Conservation (phyloP, 163 green algal genomes). For the Scenedesmus sp. region DNA sequence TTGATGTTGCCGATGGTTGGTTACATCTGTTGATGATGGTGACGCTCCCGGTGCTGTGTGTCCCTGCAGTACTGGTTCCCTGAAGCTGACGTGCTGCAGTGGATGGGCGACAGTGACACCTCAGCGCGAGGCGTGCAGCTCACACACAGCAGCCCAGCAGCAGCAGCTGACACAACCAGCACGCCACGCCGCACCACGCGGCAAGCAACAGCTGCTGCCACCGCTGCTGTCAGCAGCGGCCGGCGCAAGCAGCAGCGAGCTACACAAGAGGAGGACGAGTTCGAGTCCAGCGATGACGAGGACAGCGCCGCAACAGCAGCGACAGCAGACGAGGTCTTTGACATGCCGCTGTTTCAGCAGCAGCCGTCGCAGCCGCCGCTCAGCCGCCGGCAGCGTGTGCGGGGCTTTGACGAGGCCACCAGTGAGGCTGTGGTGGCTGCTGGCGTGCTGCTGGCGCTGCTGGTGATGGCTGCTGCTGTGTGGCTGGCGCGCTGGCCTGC, state of each 20-base stretch:
- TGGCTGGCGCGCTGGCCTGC: not conserved
- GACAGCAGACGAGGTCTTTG: conserved; percentile 19
- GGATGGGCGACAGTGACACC: not conserved
- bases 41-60: too few species aligned
- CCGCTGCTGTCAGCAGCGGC: not conserved
- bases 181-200: not conserved
- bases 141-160: not conserved
- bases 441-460: not conserved
- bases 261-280: not conserved
- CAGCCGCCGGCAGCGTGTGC: not conserved
- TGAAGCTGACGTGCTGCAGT: not conserved
- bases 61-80: conserved; percentile 44
- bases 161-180: conserved; percentile 1
- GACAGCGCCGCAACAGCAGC: not conserved
- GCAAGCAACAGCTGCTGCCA: not conserved
- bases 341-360: conserved; percentile 5
- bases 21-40: too few species aligned
- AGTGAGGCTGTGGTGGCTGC: not conserved
- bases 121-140: not conserved
- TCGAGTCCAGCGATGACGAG: not conserved
- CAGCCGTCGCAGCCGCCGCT: not conserved
- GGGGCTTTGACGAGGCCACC: not conserved
- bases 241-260: not conserved
- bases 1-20: too few species aligned
- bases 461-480: conserved; percentile 15